Conservation (phyloP, 306 rosid genomes). For the Cucurbita moschata region DNA sequence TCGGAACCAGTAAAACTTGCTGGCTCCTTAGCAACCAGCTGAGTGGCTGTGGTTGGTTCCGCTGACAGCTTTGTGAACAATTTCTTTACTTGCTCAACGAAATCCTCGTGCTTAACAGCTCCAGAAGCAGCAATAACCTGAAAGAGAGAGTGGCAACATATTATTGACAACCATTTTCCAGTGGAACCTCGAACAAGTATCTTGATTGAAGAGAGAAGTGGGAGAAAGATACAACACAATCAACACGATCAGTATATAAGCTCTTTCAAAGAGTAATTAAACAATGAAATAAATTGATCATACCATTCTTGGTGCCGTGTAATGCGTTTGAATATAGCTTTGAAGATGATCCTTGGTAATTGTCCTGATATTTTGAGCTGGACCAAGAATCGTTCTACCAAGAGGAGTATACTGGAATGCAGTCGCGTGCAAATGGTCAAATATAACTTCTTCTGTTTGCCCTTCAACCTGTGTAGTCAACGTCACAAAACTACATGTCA, state of each 20-base stretch:
- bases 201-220: neutral
- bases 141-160: slow-evolving; percentile 8
- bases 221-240: neutral
- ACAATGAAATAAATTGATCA: neutral
- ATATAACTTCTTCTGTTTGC: slow-evolving; percentile 80
- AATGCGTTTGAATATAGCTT: slow-evolving; percentile 70
- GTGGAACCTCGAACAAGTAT: neutral
- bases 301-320: slow-evolving; percentile 95
- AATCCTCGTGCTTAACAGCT: slow-evolving; percentile 74
- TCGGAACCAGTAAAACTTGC: slow-evolving; percentile 88
- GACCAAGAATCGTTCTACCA: slow-evolving; percentile 89
- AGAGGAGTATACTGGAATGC: slow-evolving; percentile 91
- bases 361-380: slow-evolving; percentile 67
- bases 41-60: slow-evolving; percentile 66
- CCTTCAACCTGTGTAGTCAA: slow-evolving; percentile 51
- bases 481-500: neutral
- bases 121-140: slow-evolving; percentile 85
- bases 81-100: slow-evolving; percentile 54
- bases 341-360: slow-evolving; percentile 72
- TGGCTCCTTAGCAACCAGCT: slow-evolving; percentile 64
- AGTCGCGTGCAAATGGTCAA: slow-evolving; percentile 83
- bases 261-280: neutral
- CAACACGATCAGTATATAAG: neutral
- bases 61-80: slow-evolving; percentile 62
- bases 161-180: neutral